phyloP scores from a whole-genome alignment of 2,329 filamentous ascomycete species.

The Epichloe typhina region DNA sequence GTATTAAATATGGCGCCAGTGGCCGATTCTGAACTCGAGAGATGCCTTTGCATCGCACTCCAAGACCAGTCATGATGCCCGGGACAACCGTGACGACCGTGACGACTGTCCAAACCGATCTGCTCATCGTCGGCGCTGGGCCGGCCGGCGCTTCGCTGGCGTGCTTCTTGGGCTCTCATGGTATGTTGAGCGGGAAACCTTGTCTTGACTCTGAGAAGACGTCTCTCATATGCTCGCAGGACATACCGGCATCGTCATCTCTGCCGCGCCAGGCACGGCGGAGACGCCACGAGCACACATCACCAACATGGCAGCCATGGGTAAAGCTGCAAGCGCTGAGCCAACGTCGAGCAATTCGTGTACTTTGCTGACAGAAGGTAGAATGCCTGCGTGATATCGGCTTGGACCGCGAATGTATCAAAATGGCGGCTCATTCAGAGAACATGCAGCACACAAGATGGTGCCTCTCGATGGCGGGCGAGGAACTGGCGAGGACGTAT shows the following conservation, averaged over 20 bases:
- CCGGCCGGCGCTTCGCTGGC: conserved; percentile 41
- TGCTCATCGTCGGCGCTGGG: conserved; percentile 37
- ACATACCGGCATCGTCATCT: conserved; percentile 40
- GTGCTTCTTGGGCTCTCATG: conserved; percentile 36
- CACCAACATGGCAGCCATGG: conserved; percentile 42
- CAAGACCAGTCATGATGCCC: background rate
- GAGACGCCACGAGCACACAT: conserved; percentile 47
- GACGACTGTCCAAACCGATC: conserved; percentile 22
- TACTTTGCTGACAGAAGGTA: conserved; percentile 3
- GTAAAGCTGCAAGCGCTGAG: conserved; percentile 5
- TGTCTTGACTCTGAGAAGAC: background rate
- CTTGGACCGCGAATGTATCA: conserved; percentile 27
- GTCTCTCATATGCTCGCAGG: conserved; percentile 16
- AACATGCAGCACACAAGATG: conserved; percentile 38
- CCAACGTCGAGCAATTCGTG: background rate
- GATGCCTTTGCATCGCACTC: background rate
- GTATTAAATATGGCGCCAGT: background rate
- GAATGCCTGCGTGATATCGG: conserved; percentile 41
- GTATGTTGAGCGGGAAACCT: conserved; percentile 13
- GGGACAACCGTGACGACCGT: background rate
- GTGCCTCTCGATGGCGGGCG: conserved; percentile 37
- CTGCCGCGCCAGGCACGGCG: conserved; percentile 33
- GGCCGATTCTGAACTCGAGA: background rate
- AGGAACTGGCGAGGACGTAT: conserved; percentile 35
- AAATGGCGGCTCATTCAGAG: conserved; percentile 23